These are phyloP conservation scores for Macaranga tanarius DNA, from an alignment of 441 rosid genomes.

Conservation along the genomic window DNA sequence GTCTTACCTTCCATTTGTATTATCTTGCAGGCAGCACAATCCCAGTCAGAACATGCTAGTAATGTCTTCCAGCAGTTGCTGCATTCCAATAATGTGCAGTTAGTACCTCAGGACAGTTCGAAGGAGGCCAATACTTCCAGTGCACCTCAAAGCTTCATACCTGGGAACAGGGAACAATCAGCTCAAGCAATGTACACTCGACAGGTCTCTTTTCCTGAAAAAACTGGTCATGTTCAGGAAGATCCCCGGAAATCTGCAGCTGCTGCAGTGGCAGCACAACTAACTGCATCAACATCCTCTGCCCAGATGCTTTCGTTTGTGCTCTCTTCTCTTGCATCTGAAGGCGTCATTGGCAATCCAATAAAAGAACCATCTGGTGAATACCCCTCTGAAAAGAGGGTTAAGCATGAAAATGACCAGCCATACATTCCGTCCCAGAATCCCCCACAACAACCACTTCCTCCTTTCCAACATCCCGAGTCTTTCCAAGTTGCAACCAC, in stretches of 20 bases:
- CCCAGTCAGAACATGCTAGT: conserved; percentile 59
- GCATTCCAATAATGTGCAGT: conserved; percentile 38
- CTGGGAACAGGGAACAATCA: conserved; percentile 60
- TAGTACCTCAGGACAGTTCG: conserved; percentile 46
- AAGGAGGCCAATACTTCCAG: conserved; percentile 49
- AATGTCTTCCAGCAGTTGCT: conserved; percentile 56
- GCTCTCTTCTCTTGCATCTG: conserved; percentile 90
- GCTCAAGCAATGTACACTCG: conserved; percentile 69
- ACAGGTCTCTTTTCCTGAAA: conserved; percentile 45
- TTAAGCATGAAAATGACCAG: conserved; percentile 63
- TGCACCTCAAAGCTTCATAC: conserved; percentile 47
- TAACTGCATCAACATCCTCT: conserved; percentile 90
- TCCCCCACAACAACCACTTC: conserved; percentile 32
- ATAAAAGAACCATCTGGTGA: conserved; percentile 45
- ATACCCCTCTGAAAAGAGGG: conserved; percentile 64
- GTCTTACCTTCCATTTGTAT: not conserved
- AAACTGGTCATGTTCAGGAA: conserved; percentile 43
- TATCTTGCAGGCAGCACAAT: conserved; percentile 62
- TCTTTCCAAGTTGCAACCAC: conserved; percentile 39
- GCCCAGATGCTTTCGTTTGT: conserved; percentile 89
- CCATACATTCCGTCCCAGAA: conserved; percentile 47
- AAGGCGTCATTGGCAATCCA: conserved; percentile 59
- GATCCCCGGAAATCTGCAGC: conserved; percentile 81
- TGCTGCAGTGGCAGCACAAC: conserved; percentile 84
- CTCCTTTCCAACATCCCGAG: conserved; percentile 32